Base-by-base conservation (phyloP, 352 stramenopile species). In the Phytophthora sojae region DNA sequence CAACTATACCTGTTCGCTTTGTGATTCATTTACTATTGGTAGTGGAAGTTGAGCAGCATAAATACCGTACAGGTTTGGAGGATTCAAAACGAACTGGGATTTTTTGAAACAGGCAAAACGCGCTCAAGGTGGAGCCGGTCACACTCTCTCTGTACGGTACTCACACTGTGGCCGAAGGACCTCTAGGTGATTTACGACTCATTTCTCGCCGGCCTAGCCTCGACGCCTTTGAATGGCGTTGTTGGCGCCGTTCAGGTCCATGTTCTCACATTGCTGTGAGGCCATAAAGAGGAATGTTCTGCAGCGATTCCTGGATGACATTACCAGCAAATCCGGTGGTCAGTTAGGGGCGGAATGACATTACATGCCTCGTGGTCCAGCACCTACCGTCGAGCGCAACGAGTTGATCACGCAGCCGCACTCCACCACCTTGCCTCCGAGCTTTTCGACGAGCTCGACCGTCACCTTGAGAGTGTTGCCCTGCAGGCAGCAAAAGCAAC, bases 401-500 rank as follows among this genome's bases (percentile, higher is more conserved):
- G 82, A 90, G 64, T 82, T 87, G 70, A 93, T 87, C 62, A 95
- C 79, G 71, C 88, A 95, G 25, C 88, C 86, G 62, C 88, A 95
- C 62, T 95, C 88, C 61, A 95, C 75, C 9, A 94, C 85, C 50
- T 91, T 71, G 15, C 74, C 86, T 37, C 88, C 86, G 19, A 94
- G 76, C 42, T 88, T 76, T 62, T 88, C 62, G 35, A 95, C 89
- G 35, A 95, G 75, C 62, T 95, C 83, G 61, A 88, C 88, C 8
- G 86, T 94, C 21, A 93, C 85, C 54, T 93, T 90, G 21, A 95
- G 64, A 8, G 88, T 95, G 72, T 92, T 94, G 45, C 88, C 86
- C 86, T 93, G 19, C 2, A 54, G 11, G 1, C 12, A 55, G 52
- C 47, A 47, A 45, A 9, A 65, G 9, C 12, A n/a, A 7, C 23